These are phyloP conservation scores for Biscogniauxia marginata DNA, from an alignment of 2,329 filamentous ascomycete genomes.

Conservation along the genomic window DNA sequence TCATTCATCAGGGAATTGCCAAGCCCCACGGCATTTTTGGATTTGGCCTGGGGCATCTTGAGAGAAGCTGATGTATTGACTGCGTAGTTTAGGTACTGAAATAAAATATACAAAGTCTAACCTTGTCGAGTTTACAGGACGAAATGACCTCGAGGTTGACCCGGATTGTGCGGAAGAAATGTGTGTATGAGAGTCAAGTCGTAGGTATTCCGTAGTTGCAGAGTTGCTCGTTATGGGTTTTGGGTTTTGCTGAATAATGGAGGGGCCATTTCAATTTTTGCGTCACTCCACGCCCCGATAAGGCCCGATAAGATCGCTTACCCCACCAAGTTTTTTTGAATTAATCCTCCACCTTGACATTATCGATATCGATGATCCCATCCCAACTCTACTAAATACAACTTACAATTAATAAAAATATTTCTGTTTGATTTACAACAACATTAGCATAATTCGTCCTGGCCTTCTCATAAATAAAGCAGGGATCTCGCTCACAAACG, in stretches of 20 bases:
- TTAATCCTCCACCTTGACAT: slow-evolving; percentile 3
- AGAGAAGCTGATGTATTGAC: slow-evolving; percentile 1
- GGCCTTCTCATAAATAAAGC: not conserved
- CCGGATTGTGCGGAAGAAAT: too few species aligned
- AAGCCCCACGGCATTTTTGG: slow-evolving; percentile 90
- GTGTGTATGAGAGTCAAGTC: too few species aligned
- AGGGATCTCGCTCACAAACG: not conserved
- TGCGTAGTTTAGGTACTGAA: not conserved
- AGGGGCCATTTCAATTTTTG: slow-evolving; percentile 48
- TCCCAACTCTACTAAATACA: too few species aligned
- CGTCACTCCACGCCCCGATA: slow-evolving; percentile 24
- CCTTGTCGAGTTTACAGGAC: not conserved
- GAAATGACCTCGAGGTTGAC: too few species aligned
- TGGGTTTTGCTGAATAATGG: slow-evolving; percentile 34
- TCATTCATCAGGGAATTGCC: slow-evolving; percentile 99
- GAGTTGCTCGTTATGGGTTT: slow-evolving; percentile 1
- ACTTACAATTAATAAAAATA: too few species aligned
- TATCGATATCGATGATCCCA: too few species aligned
- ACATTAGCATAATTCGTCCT: too few species aligned
- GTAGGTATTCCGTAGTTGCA: too few species aligned
- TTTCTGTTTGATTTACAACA: too few species aligned
- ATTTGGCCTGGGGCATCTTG: slow-evolving; percentile 72
- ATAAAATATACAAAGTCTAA: not conserved
- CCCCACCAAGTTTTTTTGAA: slow-evolving; percentile 32
- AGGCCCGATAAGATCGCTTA: slow-evolving; percentile 26